Evolutionary conservation across 192 early-diverging fungal genomes (phyloP).

Genomic region (Oehlia diaphana): DNA sequence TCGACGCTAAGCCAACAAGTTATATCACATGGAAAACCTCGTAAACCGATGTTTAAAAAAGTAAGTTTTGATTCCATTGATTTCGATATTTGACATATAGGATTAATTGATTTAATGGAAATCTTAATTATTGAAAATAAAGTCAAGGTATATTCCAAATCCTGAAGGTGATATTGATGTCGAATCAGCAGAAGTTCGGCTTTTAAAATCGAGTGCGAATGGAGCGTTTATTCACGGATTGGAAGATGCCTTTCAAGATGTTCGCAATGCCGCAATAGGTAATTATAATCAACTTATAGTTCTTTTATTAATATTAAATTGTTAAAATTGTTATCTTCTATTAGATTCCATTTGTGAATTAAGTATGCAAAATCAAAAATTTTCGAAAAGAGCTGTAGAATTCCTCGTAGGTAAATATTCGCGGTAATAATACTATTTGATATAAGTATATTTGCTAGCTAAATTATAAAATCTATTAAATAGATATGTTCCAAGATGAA

Average conservation of each 20-base stretch:
- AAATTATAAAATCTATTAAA: not conserved
- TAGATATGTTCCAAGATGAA: conserved; percentile 98
- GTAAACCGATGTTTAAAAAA: conserved; percentile 11
- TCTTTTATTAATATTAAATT: not conserved
- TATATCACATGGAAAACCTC: conserved; percentile 54
- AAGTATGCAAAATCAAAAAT: conserved; percentile 64
- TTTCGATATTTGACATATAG: too few relatives aligned
- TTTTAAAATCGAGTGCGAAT: conserved; percentile 80
- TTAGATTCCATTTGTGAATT: conserved; percentile 80
- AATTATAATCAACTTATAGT: conserved; percentile 5
- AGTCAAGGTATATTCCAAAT: conserved; percentile 49
- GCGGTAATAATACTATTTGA: not conserved
- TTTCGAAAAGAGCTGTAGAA: conserved; percentile 74
- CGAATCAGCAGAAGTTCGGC: conserved; percentile 61
- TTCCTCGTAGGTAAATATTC: conserved; percentile 69
- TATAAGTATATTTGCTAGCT: not conserved
- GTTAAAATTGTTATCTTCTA: not conserved
- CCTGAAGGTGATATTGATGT: conserved; percentile 71
- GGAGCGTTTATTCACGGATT: conserved; percentile 96
- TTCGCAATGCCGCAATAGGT: conserved; percentile 86
- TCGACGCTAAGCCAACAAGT: conserved; percentile 82
- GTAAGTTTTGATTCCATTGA: not conserved
- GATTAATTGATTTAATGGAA: too few relatives aligned
- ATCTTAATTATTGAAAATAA: not conserved
- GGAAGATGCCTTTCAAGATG: conserved; percentile 92